Evolutionary conservation across 768 basidiomycete genomes (phyloP), one percentile per base, ranked within the genome.

Genomic region (Multifurca ochricompacta): DNA sequence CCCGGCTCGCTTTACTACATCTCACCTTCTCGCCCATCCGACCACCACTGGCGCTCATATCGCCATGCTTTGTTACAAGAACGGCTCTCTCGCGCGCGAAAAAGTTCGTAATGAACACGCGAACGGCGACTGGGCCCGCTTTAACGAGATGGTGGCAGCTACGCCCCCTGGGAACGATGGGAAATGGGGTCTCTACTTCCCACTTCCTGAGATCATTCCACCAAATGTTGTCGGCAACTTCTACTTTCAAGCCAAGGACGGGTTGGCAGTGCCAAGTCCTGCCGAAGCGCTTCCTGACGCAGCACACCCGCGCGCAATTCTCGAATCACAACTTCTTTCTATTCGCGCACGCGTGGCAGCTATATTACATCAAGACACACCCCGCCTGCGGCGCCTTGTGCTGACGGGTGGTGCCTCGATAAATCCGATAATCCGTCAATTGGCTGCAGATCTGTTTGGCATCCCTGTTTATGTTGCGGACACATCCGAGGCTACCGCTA

Each of bases 41-140:
- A 83, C 82, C 0, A 72, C 74, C 18, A 64, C 69, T 3, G 71
- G 76, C 34, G 81, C 77, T 1, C 82, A 87, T 63, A 91, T 93
- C 64, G 86, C 83, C 30, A 95, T 95, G 91, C 77, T 94, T 9
- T 92, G 90, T 67, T 91, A 91, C 73, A 93, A 91, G 69, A 88
- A 92, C 61, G 89, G 89, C 19, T 85, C 87, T 0, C 76, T 92
- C 8, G 84, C 87, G 1, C 79, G 91, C 40, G 85, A 91, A 64
- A 77, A 83, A 59, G 75, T 93, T 16, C 80, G 86, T 9, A 78
- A 92, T 63, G 71, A 68, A 42, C 81, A 83, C 64, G 81, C 80
- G 43, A 68, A 73, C 41, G 67, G 73, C 6, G 70, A 80, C 55
- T 94, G 91, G 90, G 68, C 69, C 30, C 69, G 66, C 31, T 94